phyloP scores from a whole-genome alignment of 73 alveolate genomes.

The Stentor roeselii region DNA sequence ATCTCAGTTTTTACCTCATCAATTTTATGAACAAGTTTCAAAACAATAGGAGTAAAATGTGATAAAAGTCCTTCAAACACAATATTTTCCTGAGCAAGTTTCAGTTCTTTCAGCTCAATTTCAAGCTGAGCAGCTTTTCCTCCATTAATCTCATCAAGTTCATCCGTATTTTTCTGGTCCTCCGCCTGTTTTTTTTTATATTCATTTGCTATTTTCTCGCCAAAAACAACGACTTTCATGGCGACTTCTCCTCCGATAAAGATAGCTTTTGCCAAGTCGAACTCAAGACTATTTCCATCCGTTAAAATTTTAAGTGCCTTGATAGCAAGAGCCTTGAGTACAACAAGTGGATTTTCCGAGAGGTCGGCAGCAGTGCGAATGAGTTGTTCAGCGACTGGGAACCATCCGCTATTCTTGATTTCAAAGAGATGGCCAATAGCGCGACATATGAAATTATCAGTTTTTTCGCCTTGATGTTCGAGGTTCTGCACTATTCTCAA shows the following conservation, averaged over 20 bases:
- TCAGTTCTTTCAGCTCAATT: conserved; percentile 56
- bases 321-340: background rate
- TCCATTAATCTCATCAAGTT: conserved; percentile 80
- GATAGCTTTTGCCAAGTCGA: conserved; percentile 72
- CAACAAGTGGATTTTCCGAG: background rate
- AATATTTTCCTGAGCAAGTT: conserved; percentile 66
- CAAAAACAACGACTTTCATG: conserved; percentile 75
- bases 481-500: background rate
- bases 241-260: conserved; percentile 88
- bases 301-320: background rate
- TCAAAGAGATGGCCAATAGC: conserved; percentile 3
- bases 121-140: conserved; percentile 91
- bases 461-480: conserved; percentile 26
- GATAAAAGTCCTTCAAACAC: conserved; percentile 37
- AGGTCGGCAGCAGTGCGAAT: background rate
- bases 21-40: background rate
- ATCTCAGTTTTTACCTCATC: conserved; percentile 46
- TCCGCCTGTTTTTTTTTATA: conserved; percentile 39
- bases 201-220: conserved; percentile 71
- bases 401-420: background rate
- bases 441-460: background rate
- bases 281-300: conserved; percentile 26
- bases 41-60: conserved; percentile 20
- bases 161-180: conserved; percentile 50
- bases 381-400: conserved; percentile 22